These are phyloP conservation scores for Aristolochia contorta DNA, from an alignment of 164 flowering plant genomes.

Conservation along the genomic window DNA sequence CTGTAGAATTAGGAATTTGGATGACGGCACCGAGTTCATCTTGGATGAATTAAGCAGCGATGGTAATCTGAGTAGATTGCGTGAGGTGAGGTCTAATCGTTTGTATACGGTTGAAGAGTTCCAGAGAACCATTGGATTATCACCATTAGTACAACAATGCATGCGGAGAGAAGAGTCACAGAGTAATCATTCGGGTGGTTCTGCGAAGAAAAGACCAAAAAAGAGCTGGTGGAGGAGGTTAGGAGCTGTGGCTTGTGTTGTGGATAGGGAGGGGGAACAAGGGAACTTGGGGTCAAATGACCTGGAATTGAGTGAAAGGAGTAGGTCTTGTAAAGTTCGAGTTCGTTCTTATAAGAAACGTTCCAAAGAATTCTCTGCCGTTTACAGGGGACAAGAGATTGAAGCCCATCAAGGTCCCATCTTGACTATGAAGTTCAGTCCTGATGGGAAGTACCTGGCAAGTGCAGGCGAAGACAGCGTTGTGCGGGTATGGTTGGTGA, in stretches of 20 bases:
- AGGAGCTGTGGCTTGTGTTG: conserved; percentile 40
- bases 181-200: conserved; percentile 7
- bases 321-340: conserved; percentile 38
- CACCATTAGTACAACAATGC: conserved; percentile 27
- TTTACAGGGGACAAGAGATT: conserved; percentile 67
- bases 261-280: conserved; percentile 23
- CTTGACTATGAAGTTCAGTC: conserved; percentile 86
- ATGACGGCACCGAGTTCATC: conserved; percentile 25
- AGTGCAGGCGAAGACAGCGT: conserved; percentile 87
- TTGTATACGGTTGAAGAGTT: conserved; percentile 35
- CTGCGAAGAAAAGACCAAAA: conserved; percentile 23
- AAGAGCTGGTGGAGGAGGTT: conserved; percentile 46
- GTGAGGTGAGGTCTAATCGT: conserved; percentile 34
- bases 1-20: conserved; percentile 31
- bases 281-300: conserved; percentile 11
- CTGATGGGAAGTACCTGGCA: conserved; percentile 76
- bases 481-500: conserved; percentile 75
- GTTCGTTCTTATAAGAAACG: conserved; percentile 47
- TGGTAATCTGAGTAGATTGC: conserved; percentile 23
- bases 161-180: conserved; percentile 25
- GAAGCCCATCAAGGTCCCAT: conserved; percentile 79
- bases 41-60: conserved; percentile 23
- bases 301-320: conserved; percentile 10
- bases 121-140: conserved; percentile 27
- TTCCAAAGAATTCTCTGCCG: conserved; percentile 71